Evolutionary conservation across 2,329 filamentous ascomycete genomes (phyloP), one percentile per base, ranked within the genome.

Genomic region (Raffaelea albimanens): DNA sequence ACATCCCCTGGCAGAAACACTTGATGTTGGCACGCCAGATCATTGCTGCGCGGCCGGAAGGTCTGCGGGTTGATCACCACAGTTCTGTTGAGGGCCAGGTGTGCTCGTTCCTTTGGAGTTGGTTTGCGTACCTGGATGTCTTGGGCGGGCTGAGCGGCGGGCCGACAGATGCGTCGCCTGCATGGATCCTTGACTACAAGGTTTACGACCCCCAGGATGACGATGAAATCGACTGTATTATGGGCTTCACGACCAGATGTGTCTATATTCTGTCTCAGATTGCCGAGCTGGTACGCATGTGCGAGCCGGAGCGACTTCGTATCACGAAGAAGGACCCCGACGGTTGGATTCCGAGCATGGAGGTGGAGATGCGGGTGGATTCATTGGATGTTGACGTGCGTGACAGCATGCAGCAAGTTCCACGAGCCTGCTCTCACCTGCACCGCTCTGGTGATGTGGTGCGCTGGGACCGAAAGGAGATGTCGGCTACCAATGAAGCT

Each of bases 101-200:
- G 47, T 74, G 82, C 46, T 83, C 83, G 46, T 93, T 94, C 58
- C 72, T 93, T 10, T 82, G 79, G 55, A 80, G 85, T 50, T 94
- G 87, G 87, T 84, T 93, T 53, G 84, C 83, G 2, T 93, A 93
- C 63, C 73, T 94, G 19, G 87, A 93, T 58, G 80, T 93, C 1
- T 68, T 93, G 47, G 87, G 86, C 21, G 82, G 79, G 39, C 69
- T 94, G 22, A 82, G 69, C 47, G 85, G 84, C 16, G 41, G 68
- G 43, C 69, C 69, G 31, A 71, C 71, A 31, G 70, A 70, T 20
- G 73, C 76, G 0, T 66, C 78, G 9, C 70, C 66, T 47, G 55
- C 69, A 53, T 63, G 71, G 70, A 59, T 80, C 67, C 62, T 77
- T 63, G 71, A 71, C 55, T 66, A 70, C 53, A 63, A 65, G 31